A percentile compares a stretch with the other conserved stretches of the same genome.
Evolutionary conservation across 1,284 basidiomycete genomes (phyloP).

Genomic region (Fomitopsis palustris): DNA sequence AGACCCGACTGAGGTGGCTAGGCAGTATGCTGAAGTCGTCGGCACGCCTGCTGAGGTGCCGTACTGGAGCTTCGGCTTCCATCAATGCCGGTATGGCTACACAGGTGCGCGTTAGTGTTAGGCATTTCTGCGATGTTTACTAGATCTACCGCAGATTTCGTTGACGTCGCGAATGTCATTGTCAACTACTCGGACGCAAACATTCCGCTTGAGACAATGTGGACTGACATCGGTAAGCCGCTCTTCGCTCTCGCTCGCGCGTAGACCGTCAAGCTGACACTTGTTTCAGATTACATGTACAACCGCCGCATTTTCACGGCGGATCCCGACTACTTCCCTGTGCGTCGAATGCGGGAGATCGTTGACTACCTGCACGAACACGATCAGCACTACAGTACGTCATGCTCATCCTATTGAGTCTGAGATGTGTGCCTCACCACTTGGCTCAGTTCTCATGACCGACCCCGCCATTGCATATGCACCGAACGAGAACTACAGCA

Average conservation of each 20-base stretch:
- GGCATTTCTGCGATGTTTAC: neutral
- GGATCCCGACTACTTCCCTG: constrained; percentile 66
- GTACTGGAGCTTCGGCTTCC: constrained; percentile 69
- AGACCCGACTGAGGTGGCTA: constrained; percentile 56
- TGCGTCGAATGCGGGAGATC: constrained; percentile 60
- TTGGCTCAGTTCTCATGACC: constrained; percentile 59
- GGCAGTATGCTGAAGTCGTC: constrained; percentile 64
- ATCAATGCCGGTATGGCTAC: constrained; percentile 72
- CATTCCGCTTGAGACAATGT: constrained; percentile 74
- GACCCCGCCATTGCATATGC: constrained; percentile 66
- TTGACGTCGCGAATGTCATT: constrained; percentile 60
- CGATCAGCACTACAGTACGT: constrained; percentile 55
- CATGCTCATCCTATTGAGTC: neutral
- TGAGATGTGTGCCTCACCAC: neutral
- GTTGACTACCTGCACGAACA: constrained; percentile 56
- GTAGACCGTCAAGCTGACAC: neutral
- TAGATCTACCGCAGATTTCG: constrained; percentile 40
- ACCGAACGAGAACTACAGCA: constrained; percentile 44
- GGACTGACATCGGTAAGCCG: constrained; percentile 65
- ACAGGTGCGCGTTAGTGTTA: constrained; percentile 35
- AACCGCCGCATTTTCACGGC: constrained; percentile 64
- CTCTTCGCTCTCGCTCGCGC: neutral
- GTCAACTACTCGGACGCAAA: constrained; percentile 53
- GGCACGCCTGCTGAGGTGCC: constrained; percentile 65
- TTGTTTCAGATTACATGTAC: constrained; percentile 64